Base-by-base conservation (phyloP, 129 eudicot genomes). In the Sambucus nigra region DNA sequence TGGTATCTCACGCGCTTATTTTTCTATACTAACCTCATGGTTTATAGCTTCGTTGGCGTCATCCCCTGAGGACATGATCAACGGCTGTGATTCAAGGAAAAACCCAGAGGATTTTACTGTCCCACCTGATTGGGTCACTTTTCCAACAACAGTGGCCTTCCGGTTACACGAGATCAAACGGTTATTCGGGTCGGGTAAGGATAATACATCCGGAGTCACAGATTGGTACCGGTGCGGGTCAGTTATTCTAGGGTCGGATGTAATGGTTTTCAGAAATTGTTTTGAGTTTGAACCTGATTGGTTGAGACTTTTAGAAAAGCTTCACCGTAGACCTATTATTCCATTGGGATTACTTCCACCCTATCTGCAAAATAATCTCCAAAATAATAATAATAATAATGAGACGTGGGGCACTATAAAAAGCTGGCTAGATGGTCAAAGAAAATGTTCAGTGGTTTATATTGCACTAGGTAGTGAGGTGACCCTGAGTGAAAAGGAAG, bases 261-360 rank as follows among this genome's bases (percentile, higher is more conserved):
- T 50, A 3, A 4, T 67, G 15, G 49, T 35, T 0, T 0, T 67
- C 10, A 38, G 72, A 38, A 58, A 42, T 8, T 57, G 65, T 25
- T 32, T 7, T 4, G 65, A 57, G 56, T 57, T 67, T 28, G 72
- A 67, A 32, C 65, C 72, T 0, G 72, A 67, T 15, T 67, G 72
- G 72, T 6, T 67, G 29, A 18, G 26, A 7, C 44, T 67, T 1
- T 1, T 57, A 0, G 50, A 57, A 29, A 22, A 38, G 13, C 57
- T 67, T 57, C 29, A 67, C 53, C 40, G 5, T 0, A 67, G 49
- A 27, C 65, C 53, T 0, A 52, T 67, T 15, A 24, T 67, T 47
- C 65, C 72, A 5, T 52, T 51, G 1, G 65, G 72, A 3, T 50
- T 28, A 4, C 26, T 67, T 27, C 72, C 72, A 19, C 42, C 72